A percentile compares a stretch with the other conserved stretches of the same genome.
phyloP scores from a whole-genome alignment of 2,329 filamentous ascomycete genomes.

The Taxawa tesnikishii region DNA sequence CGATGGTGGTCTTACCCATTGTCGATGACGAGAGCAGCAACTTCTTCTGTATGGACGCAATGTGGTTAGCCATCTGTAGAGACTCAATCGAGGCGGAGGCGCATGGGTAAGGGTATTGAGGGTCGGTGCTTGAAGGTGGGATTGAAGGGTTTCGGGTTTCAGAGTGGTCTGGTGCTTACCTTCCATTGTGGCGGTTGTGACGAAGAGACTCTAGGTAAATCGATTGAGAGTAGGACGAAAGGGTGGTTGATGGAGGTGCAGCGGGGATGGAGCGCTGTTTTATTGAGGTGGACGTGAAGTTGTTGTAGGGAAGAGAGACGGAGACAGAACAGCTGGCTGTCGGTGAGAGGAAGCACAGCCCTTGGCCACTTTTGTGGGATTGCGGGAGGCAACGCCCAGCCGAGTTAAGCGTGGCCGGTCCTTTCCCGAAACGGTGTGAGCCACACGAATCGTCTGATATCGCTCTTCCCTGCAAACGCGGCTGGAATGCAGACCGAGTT shows the following conservation, averaged over 20 bases:
- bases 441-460: too few species aligned
- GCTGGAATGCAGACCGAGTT: too few species aligned
- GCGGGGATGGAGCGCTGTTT: slow-evolving; percentile 3
- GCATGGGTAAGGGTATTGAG: background rate
- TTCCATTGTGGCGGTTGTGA: slow-evolving; percentile 17
- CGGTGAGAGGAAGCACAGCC: background rate
- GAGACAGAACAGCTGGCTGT: slow-evolving; percentile 2
- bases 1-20: slow-evolving; percentile 83
- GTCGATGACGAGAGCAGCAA: slow-evolving; percentile 99
- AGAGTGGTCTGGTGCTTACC: too few species aligned
- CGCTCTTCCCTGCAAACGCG: too few species aligned
- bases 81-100: background rate
- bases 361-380: background rate
- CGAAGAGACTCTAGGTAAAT: slow-evolving; percentile 2
- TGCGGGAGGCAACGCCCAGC: background rate
- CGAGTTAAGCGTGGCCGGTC: slow-evolving; percentile 1
- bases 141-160: too few species aligned
- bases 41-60: slow-evolving; percentile 66
- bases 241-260: slow-evolving; percentile 6
- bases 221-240: background rate
- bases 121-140: slow-evolving; percentile 3
- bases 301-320: slow-evolving; percentile 2
- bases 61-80: slow-evolving; percentile 8
- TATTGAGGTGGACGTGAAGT: slow-evolving; percentile 3
- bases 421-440: background rate